Base-by-base conservation (phyloP, 2,329 filamentous ascomycete species). In the Aspergillus oerlinghausenensis region DNA sequence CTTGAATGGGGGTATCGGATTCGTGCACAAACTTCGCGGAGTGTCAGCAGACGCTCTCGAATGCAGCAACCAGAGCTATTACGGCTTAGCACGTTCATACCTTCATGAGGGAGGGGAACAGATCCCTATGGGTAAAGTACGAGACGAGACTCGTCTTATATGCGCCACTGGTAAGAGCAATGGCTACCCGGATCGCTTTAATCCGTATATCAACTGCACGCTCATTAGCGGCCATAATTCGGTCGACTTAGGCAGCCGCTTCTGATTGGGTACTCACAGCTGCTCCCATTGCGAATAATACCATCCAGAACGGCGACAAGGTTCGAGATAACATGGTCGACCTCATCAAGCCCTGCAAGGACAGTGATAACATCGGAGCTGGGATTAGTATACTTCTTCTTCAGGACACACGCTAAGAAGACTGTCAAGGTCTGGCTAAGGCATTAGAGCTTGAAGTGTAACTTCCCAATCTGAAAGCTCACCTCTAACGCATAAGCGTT, bases 61-160 rank as follows among this genome's bases (percentile, higher is more conserved):
- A 10, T 11, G 4, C n/a, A 17, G 29, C 3, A 19, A 11, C 19
- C 21, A 11, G 11, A 23, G 40, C 9, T 28, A 56, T 21, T 9
- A 23, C 8, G n/a, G 9, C n/a, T 45, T 45, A 19, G 19, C 6
- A 23, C 19, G 10, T 5, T 23, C 77, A 55, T 72, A 94, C 91
- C 85, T 95, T 97, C 85, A 97, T 96, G 54, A 97, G 82, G 8
- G 92, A 88, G 21, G 93, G 93, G 68, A 99, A 99, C 38, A 97
- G 81, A 71, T 99, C 94, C 63, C 91, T 83, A 69, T 97, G 92
- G 43, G 94, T 94, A 69, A 99, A 91, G 74, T 97, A 99, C 1
- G 92, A 95, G 54, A 97, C 82, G 23, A 99, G 81, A 50, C 91
- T 94, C 3, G 94, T 97, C 75, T 96, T 92, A 73, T 97, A 97